Conservation (phyloP, 768 basidiomycete species). For the Pulveroboletus sp. region DNA sequence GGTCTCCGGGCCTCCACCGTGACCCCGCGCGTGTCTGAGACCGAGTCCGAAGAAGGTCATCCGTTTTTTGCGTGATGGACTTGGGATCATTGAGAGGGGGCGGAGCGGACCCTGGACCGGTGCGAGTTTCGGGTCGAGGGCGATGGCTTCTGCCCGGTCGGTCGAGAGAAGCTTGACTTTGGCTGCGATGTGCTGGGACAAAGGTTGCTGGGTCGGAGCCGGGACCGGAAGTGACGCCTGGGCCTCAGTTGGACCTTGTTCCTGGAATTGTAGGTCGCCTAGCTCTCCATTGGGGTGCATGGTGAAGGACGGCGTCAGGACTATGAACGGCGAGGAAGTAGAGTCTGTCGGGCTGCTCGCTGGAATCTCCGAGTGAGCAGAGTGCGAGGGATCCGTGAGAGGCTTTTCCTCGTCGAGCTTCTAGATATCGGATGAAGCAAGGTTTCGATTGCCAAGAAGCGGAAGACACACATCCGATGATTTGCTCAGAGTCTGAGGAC, state of each 20-base stretch:
- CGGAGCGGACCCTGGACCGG: constrained; percentile 31
- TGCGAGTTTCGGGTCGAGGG: constrained; percentile 29
- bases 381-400: constrained; percentile 4
- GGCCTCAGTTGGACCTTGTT: neutral
- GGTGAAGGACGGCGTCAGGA: constrained; percentile 14
- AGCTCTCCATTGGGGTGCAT: constrained; percentile 1
- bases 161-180: constrained; percentile 19
- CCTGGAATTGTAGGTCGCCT: neutral
- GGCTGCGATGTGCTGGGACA: constrained; percentile 10
- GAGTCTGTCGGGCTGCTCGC: constrained; percentile 9
- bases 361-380: constrained; percentile 2
- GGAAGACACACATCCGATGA: constrained; percentile 13
- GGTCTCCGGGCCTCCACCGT: neutral
- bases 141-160: constrained; percentile 25
- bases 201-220: neutral
- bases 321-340: constrained; percentile 12
- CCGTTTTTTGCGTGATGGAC: constrained; percentile 15
- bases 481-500: neutral
- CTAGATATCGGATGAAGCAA: constrained; percentile 3
- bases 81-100: constrained; percentile 23
- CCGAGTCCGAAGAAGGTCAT: constrained; percentile 21
- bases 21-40: constrained; percentile 3
- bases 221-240: neutral
- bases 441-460: neutral
- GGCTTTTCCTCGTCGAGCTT: constrained; percentile 17